Conservation (phyloP, 1,284 basidiomycete species). For the Ceratobasidium papillatum region DNA sequence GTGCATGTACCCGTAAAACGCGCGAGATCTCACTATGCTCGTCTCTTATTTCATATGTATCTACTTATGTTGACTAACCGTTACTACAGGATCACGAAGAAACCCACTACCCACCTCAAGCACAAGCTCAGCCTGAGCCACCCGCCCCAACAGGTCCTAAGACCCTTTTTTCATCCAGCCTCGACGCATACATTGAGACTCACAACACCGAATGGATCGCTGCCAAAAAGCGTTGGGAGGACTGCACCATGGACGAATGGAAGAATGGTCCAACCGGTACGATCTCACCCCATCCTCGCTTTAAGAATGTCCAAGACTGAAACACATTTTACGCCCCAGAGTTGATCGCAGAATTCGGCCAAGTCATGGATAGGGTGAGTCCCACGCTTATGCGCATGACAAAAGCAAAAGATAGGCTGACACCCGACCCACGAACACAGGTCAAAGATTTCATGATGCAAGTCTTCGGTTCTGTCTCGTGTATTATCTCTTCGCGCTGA, state of each 20-base stretch:
- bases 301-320: background rate
- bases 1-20: background rate
- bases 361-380: slow-evolving; percentile 30
- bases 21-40: background rate
- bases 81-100: background rate
- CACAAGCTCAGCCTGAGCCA: background rate
- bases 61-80: background rate
- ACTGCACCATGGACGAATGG: slow-evolving; percentile 30
- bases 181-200: slow-evolving; percentile 16
- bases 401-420: background rate
- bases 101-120: background rate
- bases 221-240: slow-evolving; percentile 24
- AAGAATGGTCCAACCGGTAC: slow-evolving; percentile 21
- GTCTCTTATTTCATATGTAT: background rate
- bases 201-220: slow-evolving; percentile 26
- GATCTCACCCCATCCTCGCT: background rate
- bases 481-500: background rate
- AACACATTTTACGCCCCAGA: background rate
- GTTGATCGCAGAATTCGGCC: slow-evolving; percentile 11
- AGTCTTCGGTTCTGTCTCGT: slow-evolving; percentile 1
- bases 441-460: slow-evolving; percentile 35
- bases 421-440: background rate
- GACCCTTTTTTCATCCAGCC: slow-evolving; percentile 2
- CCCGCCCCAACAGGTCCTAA: background rate
- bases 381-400: background rate